Conservation (phyloP, 2,329 filamentous ascomycete genomes). For the Penicillium sp. region DNA sequence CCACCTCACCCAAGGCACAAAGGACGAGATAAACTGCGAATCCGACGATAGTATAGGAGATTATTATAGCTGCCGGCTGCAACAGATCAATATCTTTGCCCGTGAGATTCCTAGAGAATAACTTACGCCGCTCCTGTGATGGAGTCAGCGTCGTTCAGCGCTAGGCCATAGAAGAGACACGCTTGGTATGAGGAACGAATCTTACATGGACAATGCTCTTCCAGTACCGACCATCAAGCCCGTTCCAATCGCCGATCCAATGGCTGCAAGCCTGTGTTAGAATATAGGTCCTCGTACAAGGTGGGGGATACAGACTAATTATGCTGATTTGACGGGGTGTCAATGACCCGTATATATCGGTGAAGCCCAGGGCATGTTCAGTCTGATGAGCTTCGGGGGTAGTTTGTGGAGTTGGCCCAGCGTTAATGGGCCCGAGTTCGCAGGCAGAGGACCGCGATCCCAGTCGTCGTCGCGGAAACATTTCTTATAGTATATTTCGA, state of each 20-base stretch:
- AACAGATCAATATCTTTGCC: background rate
- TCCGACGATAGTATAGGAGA: conserved; percentile 39
- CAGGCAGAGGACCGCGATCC: background rate
- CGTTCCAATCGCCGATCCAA: conserved; percentile 33
- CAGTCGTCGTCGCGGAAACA: background rate
- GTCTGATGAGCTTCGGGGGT: background rate
- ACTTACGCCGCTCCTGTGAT: conserved; percentile 30
- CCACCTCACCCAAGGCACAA: conserved; percentile 76
- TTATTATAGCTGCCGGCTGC: conserved; percentile 36
- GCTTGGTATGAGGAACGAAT: background rate
- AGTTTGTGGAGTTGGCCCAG: background rate
- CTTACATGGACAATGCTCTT: conserved; percentile 30
- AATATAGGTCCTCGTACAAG: background rate
- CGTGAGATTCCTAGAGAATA: background rate
- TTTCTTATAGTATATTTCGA: background rate
- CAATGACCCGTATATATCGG: conserved; percentile 21
- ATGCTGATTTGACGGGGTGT: conserved; percentile 22
- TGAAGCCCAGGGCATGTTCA: conserved; percentile 17
- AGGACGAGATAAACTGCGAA: conserved; percentile 71
- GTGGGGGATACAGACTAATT: conserved; percentile 21
- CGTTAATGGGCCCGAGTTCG: background rate
- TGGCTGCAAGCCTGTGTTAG: conserved; percentile 21
- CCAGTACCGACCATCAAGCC: conserved; percentile 32
- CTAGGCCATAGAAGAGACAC: background rate
- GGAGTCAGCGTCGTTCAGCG: conserved; percentile 1